Evolutionary conservation across 371 early-diverging fungal genomes (phyloP).

Genomic region (Smittium culicis): DNA sequence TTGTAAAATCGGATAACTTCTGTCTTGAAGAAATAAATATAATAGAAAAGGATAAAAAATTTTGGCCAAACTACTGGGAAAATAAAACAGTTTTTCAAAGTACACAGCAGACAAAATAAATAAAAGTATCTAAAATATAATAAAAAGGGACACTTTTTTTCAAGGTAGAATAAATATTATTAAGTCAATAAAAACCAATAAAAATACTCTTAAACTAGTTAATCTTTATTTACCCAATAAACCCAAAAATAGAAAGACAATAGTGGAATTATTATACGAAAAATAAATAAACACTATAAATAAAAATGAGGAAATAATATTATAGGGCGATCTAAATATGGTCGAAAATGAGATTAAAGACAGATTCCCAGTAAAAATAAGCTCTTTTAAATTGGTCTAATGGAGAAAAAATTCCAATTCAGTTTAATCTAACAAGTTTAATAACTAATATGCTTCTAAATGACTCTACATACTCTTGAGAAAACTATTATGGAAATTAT

Average conservation of each 20-base stretch:
- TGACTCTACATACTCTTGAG: not conserved
- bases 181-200: not conserved
- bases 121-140: not conserved
- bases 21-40: slow-evolving; percentile 4
- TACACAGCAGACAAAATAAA: too few relatives aligned
- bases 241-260: not conserved
- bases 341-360: slow-evolving; percentile 1
- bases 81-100: too few relatives aligned
- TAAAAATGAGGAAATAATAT: slow-evolving; percentile 2
- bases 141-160: not conserved
- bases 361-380: slow-evolving; percentile 4
- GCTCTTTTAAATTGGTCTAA: not conserved
- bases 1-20: not conserved
- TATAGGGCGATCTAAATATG: slow-evolving; percentile 3
- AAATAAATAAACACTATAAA: not conserved
- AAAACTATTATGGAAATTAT: not conserved
- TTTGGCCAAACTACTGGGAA: not conserved
- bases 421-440: not conserved
- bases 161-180: slow-evolving; percentile 9
- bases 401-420: not conserved
- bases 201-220: not conserved
- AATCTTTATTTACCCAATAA: not conserved
- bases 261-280: not conserved
- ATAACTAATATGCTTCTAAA: not conserved
- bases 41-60: slow-evolving; percentile 1